phyloP scores from a whole-genome alignment of 2,329 filamentous ascomycete species.

The Tetracladium maxilliforme region DNA sequence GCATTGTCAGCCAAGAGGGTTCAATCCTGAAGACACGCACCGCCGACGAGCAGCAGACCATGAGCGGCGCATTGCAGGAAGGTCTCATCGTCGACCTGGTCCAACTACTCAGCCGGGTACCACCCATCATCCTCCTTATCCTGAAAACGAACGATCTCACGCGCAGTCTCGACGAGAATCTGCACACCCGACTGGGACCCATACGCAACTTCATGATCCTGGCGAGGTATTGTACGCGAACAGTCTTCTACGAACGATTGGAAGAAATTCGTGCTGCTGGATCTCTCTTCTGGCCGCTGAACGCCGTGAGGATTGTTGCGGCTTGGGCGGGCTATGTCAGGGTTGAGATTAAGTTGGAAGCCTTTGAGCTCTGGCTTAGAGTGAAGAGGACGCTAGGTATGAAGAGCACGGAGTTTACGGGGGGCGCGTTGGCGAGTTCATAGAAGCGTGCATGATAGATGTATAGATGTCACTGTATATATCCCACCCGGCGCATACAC shows the following conservation, averaged over 20 bases:
- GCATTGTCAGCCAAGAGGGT: constrained; percentile 32
- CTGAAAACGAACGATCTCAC: constrained; percentile 97
- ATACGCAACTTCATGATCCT: constrained; percentile 54
- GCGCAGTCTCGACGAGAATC: constrained; percentile 79
- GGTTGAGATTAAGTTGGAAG: constrained; percentile 47
- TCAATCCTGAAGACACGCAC: constrained; percentile 45
- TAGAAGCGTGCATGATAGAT: too few relatives aligned
- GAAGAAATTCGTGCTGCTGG: constrained; percentile 37
- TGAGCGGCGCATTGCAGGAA: constrained; percentile 71
- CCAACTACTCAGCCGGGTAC: constrained; percentile 75
- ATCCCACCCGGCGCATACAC: too few relatives aligned
- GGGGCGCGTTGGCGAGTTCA: too few relatives aligned
- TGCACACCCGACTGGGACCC: constrained; percentile 58
- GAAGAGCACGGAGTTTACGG: too few relatives aligned
- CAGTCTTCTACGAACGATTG: constrained; percentile 49
- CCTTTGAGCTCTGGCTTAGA: constrained; percentile 46
- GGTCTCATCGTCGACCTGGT: constrained; percentile 82
- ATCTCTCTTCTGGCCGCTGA: constrained; percentile 42
- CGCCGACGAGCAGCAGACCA: constrained; percentile 68
- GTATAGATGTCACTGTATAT: too few relatives aligned
- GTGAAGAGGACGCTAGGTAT: constrained; percentile 30
- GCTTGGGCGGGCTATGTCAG: constrained; percentile 44
- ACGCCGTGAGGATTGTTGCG: constrained; percentile 33
- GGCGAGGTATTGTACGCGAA: constrained; percentile 51
- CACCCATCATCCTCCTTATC: constrained; percentile 83